Conservation (phyloP, 139 green algal genomes). For the Chlamydomonas schloesseri region DNA sequence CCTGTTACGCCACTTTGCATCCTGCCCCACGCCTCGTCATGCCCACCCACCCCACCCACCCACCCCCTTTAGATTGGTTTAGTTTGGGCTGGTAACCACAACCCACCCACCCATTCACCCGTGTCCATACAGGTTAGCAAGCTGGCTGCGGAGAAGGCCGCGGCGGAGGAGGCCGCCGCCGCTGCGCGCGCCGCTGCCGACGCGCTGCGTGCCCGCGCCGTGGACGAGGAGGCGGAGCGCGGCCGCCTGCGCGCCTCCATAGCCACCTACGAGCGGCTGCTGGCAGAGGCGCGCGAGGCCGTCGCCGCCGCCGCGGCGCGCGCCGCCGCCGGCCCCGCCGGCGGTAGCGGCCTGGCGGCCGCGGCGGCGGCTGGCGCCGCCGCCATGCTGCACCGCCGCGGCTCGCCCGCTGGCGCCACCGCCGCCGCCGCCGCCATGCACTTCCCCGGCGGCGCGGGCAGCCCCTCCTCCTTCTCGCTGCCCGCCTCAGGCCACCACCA, state of each 20-base stretch:
- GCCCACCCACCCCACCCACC: no score
- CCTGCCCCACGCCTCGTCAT: no score
- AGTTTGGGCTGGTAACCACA: no score
- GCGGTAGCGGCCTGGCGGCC: not conserved
- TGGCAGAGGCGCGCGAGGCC: constrained; percentile 20
- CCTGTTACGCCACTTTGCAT: no score
- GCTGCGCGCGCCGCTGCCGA: not conserved
- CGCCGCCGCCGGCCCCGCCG: not conserved
- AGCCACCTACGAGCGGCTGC: not conserved
- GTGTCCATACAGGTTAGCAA: not conserved
- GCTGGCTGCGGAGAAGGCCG: not conserved
- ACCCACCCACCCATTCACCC: no score
- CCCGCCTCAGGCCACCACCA: no score
- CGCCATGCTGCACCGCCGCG: not conserved
- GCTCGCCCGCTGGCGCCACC: no score
- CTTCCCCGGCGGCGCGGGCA: no score
- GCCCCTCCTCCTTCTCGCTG: not conserved
- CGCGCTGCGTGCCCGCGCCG: not conserved
- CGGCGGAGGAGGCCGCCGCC: not conserved
- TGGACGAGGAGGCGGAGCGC: constrained; percentile 17
- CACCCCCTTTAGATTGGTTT: no score
- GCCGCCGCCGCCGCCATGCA: not conserved
- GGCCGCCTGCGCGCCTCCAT: constrained; percentile 1
- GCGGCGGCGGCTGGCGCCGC: not conserved
- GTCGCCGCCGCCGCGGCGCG: not conserved